phyloP scores from a whole-genome alignment of 2,329 filamentous ascomycete genomes.

The Orbilia ellipsospora region DNA sequence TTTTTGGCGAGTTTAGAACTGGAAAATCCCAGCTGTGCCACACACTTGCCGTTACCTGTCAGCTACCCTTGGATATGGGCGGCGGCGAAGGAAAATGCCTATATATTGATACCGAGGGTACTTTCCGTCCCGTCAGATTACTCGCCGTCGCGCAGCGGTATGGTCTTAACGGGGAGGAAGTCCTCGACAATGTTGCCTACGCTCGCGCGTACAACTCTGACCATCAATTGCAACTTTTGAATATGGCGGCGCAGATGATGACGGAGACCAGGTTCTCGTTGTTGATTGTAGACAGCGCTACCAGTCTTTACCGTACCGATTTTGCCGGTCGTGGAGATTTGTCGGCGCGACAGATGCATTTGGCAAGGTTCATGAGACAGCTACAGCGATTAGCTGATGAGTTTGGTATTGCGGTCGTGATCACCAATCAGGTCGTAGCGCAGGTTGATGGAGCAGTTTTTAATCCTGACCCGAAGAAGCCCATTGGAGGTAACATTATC shows the following conservation, averaged over 20 bases:
- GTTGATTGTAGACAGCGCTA: constrained; percentile 94
- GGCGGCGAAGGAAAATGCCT: constrained; percentile 98
- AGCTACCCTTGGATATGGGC: constrained; percentile 98
- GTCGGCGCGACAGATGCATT: constrained; percentile 88
- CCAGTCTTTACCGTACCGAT: constrained; percentile 93
- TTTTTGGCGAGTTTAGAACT: constrained; percentile 97
- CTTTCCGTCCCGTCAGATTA: constrained; percentile 90
- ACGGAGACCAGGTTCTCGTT: constrained; percentile 97
- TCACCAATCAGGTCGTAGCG: constrained; percentile 98
- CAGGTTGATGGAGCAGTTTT: constrained; percentile 99
- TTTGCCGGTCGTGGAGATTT: constrained; percentile 97
- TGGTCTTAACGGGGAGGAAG: constrained; percentile 94
- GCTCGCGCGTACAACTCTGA: constrained; percentile 98
- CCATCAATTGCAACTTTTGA: constrained; percentile 92
- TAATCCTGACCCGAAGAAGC: constrained; percentile 99
- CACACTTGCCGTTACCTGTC: constrained; percentile 97
- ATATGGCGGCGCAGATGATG: constrained; percentile 98
- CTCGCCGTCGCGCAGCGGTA: constrained; percentile 93
- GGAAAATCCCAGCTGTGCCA: constrained; percentile 99
- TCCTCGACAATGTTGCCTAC: constrained; percentile 97
- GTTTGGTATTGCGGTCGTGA: constrained; percentile 97
- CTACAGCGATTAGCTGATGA: constrained; percentile 80
- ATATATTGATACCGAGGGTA: constrained; percentile 98
- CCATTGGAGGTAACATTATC: constrained; percentile 98
- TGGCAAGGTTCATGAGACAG: constrained; percentile 88